These are phyloP conservation scores for Vigna nakashimae DNA, from an alignment of 306 rosid species.

Conservation along the genomic window DNA sequence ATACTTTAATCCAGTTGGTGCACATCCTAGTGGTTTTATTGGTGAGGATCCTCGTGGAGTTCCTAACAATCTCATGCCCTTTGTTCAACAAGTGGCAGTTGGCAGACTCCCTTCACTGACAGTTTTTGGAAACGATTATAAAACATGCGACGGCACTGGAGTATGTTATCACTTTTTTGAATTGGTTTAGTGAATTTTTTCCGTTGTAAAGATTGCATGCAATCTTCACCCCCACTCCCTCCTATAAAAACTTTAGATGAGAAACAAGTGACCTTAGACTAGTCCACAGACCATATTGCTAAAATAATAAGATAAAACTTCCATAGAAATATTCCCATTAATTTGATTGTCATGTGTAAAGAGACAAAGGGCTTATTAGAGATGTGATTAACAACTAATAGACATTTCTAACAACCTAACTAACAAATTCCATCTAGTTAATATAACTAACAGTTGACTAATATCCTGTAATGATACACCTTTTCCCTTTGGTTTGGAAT, in stretches of 20 bases:
- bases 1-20: slow-evolving; percentile 98
- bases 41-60: slow-evolving; percentile 98
- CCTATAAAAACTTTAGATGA: too few relatives aligned
- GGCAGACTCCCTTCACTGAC: slow-evolving; percentile 87
- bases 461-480: not conserved
- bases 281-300: not conserved
- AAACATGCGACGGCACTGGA: slow-evolving; percentile 94
- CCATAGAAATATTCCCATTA: not conserved
- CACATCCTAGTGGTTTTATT: slow-evolving; percentile 87
- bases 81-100: slow-evolving; percentile 99
- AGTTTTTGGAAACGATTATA: slow-evolving; percentile 86
- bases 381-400: not conserved
- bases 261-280: not conserved
- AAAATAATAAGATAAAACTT: too few relatives aligned
- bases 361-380: not conserved
- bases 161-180: slow-evolving; percentile 57
- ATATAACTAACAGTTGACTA: not conserved
- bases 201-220: slow-evolving; percentile 7
- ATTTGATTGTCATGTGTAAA: not conserved
- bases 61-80: slow-evolving; percentile 98
- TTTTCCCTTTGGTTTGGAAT: slow-evolving; percentile 10
- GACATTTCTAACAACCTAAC: not conserved
- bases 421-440: not conserved
- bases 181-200: slow-evolving; percentile 6
- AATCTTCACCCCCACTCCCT: not conserved